These are phyloP conservation scores for Dryadomyces quercivorus DNA, from an alignment of 2,329 filamentous ascomycete species.

Conservation along the genomic window DNA sequence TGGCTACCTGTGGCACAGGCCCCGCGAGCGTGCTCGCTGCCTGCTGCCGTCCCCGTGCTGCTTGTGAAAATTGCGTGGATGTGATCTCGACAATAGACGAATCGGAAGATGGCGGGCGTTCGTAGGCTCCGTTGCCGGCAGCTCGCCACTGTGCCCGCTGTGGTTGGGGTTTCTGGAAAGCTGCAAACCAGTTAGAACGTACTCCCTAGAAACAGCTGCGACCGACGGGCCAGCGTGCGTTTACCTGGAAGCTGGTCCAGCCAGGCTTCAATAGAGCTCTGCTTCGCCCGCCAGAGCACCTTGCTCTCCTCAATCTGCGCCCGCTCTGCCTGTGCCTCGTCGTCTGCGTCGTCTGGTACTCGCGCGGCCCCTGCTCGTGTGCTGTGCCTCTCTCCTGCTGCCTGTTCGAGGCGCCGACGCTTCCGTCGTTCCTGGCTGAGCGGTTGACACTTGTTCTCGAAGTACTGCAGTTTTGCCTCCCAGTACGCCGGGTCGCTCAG, in stretches of 20 bases:
- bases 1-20: not conserved
- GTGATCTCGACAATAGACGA: slow-evolving; percentile 10
- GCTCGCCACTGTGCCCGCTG: no score
- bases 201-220: not conserved
- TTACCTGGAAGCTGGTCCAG: not conserved
- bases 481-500: slow-evolving; percentile 5
- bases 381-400: not conserved
- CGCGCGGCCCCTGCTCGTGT: not conserved
- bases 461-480: slow-evolving; percentile 6
- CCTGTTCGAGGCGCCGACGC: slow-evolving; percentile 3
- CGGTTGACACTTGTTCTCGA: slow-evolving; percentile 7
- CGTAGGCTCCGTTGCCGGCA: not conserved
- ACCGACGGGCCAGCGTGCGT: not conserved
- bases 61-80: slow-evolving; percentile 5
- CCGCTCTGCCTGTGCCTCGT: not conserved
- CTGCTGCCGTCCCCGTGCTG: not conserved
- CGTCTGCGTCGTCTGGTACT: not conserved
- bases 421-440: slow-evolving; percentile 6
- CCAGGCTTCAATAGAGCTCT: slow-evolving; percentile 2
- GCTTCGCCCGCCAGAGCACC: slow-evolving; percentile 8
- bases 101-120: not conserved
- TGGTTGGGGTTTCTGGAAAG: no score
- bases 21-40: not conserved
- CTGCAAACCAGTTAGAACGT: no score
- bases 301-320: slow-evolving; percentile 6